Conservation (phyloP, 176 grass and related monocot genomes). For the Poa annua region DNA sequence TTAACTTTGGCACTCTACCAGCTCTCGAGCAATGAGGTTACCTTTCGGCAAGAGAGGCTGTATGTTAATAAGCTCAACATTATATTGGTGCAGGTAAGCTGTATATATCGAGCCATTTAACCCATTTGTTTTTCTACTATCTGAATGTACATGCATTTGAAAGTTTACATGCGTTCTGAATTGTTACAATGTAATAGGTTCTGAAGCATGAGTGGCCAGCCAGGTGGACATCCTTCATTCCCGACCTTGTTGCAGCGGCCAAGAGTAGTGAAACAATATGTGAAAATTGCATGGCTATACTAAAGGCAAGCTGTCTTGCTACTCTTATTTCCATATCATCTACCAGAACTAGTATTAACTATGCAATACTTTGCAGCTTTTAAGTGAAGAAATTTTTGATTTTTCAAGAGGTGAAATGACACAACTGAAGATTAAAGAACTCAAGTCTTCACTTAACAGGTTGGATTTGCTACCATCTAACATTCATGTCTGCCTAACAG, state of each 20-base stretch:
- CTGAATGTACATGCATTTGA: neutral
- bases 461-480: slow-evolving; percentile 45
- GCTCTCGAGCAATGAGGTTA: slow-evolving; percentile 90
- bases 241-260: slow-evolving; percentile 96
- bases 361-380: slow-evolving; percentile 62
- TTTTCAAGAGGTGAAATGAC: slow-evolving; percentile 99
- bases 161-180: slow-evolving; percentile 17
- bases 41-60: slow-evolving; percentile 92
- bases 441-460: slow-evolving; percentile 98
- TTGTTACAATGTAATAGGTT: slow-evolving; percentile 61
- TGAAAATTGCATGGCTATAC: slow-evolving; percentile 99
- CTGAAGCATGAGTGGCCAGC: slow-evolving; percentile 98
- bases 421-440: slow-evolving; percentile 97
- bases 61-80: slow-evolving; percentile 99
- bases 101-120: slow-evolving; percentile 24
- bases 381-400: slow-evolving; percentile 99
- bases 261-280: slow-evolving; percentile 98
- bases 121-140: neutral
- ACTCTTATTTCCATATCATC: neutral
- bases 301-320: slow-evolving; percentile 73
- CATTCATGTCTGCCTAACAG: slow-evolving; percentile 15
- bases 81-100: slow-evolving; percentile 92
- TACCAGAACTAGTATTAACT: slow-evolving; percentile 25
- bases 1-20: slow-evolving; percentile 36
- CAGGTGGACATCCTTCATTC: slow-evolving; percentile 91